Base-by-base conservation (phyloP, 129 eudicot species). In the Cynara cardunculus region DNA sequence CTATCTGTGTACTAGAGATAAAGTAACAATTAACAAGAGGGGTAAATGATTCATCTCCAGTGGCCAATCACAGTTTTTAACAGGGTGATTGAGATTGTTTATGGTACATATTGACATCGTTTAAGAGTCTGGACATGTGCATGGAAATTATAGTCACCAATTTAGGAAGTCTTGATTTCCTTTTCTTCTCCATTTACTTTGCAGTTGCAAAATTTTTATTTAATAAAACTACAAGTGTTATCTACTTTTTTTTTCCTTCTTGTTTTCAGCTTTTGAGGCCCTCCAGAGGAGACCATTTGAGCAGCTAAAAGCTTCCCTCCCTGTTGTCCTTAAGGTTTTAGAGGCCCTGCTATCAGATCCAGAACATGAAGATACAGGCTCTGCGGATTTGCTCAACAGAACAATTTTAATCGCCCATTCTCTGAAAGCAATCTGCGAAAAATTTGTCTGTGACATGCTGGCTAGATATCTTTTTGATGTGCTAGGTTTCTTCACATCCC, bases 201-300 rank as follows among this genome's bases (percentile, higher is more conserved):
- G 19, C 61, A 14, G 61, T 46, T 46, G 19, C 61, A 14, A 46
- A 46, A 13, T 2, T 0, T 46, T 46, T 2, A 46, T 46, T 14
- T 46, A 16, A 14, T 46, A 46, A 46, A 46, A 46, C 61, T 46
- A 46, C 7, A 78, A 79, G 82, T 62, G 53, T 79, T 72, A 26
- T 21, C 35, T 78, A 13, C 75, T 32, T 14, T 39, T 75, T n/a
- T 59, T 56, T 84, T 74, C 37, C 80, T 26, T 71, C 13, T 68
- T 19, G 3, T 78, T 88, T 68, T 56, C 88, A 96, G 99, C 80
- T 78, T 80, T 96, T 22, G 82, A 79, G 70, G 81, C 85, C 73
- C 89, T 93, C 34, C 87, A 83, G 85, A 91, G 99, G 87, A 86
- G 93, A 71, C 94, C 81, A 67, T 91, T 90, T 88, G 97, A 91